Evolutionary conservation across 176 grass and related monocot species (phyloP).

Genomic region (Paspalum notatum): DNA sequence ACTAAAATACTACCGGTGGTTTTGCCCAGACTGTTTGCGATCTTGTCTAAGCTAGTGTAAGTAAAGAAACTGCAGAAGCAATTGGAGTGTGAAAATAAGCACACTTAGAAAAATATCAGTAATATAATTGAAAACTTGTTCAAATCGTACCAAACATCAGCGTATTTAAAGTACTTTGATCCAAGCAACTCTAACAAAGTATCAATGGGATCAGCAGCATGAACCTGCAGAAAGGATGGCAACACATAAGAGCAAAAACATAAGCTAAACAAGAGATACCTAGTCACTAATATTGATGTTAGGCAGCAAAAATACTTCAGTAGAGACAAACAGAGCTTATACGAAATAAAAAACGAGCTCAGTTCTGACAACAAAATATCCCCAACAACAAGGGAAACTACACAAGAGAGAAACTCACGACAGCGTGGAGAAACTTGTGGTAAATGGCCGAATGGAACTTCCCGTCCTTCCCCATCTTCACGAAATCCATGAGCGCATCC

Average conservation of each 20-base stretch:
- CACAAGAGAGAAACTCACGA: conserved; percentile 50
- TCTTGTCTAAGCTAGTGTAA: conserved; percentile 87
- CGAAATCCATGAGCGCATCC: conserved; percentile 90
- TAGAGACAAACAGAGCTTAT: background rate
- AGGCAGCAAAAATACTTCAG: background rate
- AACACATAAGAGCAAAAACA: conserved; percentile 14
- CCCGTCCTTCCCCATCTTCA: conserved; percentile 85
- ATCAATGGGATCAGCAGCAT: conserved; percentile 53
- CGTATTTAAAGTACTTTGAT: conserved; percentile 70
- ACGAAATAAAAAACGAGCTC: background rate
- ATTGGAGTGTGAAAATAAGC: conserved; percentile 19
- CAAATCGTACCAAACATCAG: conserved; percentile 80
- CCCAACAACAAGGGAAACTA: background rate
- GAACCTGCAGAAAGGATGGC: conserved; percentile 50
- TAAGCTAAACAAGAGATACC: background rate
- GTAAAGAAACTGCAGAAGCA: conserved; percentile 75
- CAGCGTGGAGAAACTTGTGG: conserved; percentile 64
- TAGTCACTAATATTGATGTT: background rate
- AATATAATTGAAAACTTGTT: background rate
- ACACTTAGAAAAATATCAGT: conserved; percentile 7
- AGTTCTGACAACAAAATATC: background rate
- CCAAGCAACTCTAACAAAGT: conserved; percentile 72
- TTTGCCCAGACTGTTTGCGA: conserved; percentile 56
- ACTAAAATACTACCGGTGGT: conserved; percentile 40
- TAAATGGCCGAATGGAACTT: conserved; percentile 75